phyloP scores from a whole-genome alignment of 768 basidiomycete genomes.

The Pilatotrama ljubarskyi region DNA sequence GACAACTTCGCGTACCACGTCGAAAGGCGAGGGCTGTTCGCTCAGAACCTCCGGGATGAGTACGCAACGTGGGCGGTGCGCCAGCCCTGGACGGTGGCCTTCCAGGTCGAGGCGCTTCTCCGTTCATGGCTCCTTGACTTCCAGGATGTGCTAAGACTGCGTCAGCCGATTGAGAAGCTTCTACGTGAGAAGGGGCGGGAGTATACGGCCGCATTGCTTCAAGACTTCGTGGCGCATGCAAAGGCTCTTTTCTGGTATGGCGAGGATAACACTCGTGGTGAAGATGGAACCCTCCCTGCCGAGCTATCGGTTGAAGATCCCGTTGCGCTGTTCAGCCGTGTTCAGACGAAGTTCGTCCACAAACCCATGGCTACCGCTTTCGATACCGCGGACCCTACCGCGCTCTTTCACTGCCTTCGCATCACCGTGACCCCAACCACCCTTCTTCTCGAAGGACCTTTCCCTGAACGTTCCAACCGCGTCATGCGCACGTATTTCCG shows the following conservation, averaged over 20 bases:
- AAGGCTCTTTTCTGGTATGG: constrained; percentile 26
- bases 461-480: constrained; percentile 59
- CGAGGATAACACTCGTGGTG: constrained; percentile 4
- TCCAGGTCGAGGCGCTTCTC: constrained; percentile 53
- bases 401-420: constrained; percentile 47
- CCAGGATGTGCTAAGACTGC: constrained; percentile 48
- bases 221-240: constrained; percentile 35
- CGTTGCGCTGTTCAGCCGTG: constrained; percentile 17
- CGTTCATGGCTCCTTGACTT: constrained; percentile 46
- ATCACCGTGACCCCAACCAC: constrained; percentile 56
- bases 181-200: constrained; percentile 32
- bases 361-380: constrained; percentile 9
- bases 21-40: constrained; percentile 47
- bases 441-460: constrained; percentile 53
- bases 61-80: constrained; percentile 36
- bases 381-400: constrained; percentile 15
- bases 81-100: constrained; percentile 54
- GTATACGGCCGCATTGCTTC: constrained; percentile 44
- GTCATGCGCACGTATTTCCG: constrained; percentile 53
- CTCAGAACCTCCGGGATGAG: constrained; percentile 32
- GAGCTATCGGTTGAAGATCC: background rate
- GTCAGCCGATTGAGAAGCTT: constrained; percentile 36
- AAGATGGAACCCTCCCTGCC: background rate
- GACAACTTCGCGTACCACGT: constrained; percentile 38
- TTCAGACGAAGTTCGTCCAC: constrained; percentile 19